Evolutionary conservation across 2,329 filamentous ascomycete genomes (phyloP).

Genomic region (Verticillium dahliae): DNA sequence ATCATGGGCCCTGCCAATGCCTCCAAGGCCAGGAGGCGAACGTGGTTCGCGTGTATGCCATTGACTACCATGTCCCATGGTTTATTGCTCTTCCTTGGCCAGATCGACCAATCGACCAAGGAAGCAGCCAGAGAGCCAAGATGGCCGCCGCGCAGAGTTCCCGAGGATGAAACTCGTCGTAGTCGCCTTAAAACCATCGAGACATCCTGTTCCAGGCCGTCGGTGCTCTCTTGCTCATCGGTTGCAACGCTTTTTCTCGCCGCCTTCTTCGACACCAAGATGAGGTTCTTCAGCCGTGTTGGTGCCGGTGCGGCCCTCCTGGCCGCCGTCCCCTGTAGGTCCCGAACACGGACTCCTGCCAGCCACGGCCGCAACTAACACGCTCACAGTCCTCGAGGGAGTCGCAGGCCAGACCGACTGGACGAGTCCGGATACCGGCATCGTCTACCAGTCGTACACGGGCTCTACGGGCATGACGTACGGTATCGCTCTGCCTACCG

Average conservation of each 20-base stretch:
- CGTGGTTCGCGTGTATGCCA: not conserved
- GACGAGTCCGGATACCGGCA: conserved; percentile 41
- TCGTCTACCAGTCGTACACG: conserved; percentile 44
- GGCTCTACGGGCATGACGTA: conserved; percentile 41
- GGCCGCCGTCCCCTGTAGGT: conserved; percentile 7
- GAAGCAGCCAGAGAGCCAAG: not conserved
- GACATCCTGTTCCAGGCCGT: not conserved
- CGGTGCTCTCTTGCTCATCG: not conserved
- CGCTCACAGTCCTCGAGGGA: conserved; percentile 6
- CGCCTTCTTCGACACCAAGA: not conserved
- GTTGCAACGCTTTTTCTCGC: not conserved
- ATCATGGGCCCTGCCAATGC: not conserved
- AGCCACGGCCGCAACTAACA: not conserved
- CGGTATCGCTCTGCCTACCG: conserved; percentile 46
- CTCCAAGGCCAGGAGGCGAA: not conserved
- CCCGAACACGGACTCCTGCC: not conserved
- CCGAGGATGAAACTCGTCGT: not conserved
- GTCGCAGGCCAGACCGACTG: conserved; percentile 19
- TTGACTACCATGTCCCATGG: not conserved
- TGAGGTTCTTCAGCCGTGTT: conserved; percentile 9
- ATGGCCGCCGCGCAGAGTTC: not conserved
- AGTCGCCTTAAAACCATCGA: not conserved
- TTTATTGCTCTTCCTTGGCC: not conserved
- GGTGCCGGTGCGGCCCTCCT: conserved; percentile 9
- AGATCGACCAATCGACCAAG: not conserved